These are phyloP conservation scores for Xylaria multiplex DNA, from an alignment of 2,329 filamentous ascomycete species.

Conservation along the genomic window DNA sequence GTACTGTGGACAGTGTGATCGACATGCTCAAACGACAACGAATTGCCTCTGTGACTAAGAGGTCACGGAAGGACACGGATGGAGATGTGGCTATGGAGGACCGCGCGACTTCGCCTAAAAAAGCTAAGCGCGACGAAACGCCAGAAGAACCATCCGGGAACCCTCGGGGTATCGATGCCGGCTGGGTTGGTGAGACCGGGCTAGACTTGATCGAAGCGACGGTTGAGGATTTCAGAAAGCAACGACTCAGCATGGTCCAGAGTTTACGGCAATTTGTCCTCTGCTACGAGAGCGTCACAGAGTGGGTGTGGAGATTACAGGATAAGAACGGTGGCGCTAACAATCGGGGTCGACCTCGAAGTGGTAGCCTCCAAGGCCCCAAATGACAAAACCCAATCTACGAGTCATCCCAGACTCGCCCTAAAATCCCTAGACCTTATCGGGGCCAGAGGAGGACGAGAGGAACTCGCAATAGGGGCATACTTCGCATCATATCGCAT, in stretches of 20 bases:
- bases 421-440: not conserved
- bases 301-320: constrained; percentile 75
- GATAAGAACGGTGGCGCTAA: constrained; percentile 46
- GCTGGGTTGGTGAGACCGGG: constrained; percentile 75
- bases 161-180: constrained; percentile 55
- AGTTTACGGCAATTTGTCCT: constrained; percentile 92
- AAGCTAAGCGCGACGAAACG: constrained; percentile 30
- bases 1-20: constrained; percentile 93
- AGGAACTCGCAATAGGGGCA: not conserved
- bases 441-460: not conserved
- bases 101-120: constrained; percentile 47
- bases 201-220: constrained; percentile 85
- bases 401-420: not conserved
- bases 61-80: constrained; percentile 50
- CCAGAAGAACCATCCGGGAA: constrained; percentile 13
- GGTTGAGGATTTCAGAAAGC: constrained; percentile 88
- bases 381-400: constrained; percentile 33
- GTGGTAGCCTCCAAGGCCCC: constrained; percentile 48
- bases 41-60: constrained; percentile 48
- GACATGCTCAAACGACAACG: constrained; percentile 95
- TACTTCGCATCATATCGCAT: constrained; percentile 14
- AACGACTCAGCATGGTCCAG: constrained; percentile 96
- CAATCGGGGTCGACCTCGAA: constrained; percentile 46
- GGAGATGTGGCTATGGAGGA: constrained; percentile 60
- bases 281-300: constrained; percentile 93